Percentiles rank a stretch among this genome's conserved stretches.
phyloP scores from a whole-genome alignment of 1,139 yeast species.

The Saccharomyces hybrid region DNA sequence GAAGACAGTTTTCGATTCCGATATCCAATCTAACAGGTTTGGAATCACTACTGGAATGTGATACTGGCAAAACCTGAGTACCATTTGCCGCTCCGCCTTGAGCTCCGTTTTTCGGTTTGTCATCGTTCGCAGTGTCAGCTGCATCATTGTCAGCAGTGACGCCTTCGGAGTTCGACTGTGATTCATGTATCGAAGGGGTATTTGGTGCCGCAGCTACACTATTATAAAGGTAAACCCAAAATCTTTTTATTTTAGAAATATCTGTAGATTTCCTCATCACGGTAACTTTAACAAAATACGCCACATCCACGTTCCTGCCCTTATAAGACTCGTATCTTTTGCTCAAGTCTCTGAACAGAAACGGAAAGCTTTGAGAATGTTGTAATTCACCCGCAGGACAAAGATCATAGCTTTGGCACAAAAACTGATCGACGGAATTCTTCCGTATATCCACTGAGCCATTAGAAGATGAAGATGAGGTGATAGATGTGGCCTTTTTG shows the following conservation, averaged over 20 bases:
- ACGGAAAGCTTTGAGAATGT: constrained; percentile 78
- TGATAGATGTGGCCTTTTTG: no score
- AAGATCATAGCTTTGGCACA: constrained; percentile 83
- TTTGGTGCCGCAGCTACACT: constrained; percentile 10
- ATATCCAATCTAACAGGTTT: constrained; percentile 84
- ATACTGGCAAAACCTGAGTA: no score
- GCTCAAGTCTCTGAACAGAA: constrained; percentile 87
- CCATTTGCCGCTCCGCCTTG: no score
- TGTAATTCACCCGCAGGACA: constrained; percentile 84
- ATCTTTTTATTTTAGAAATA: constrained; percentile 62
- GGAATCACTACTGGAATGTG: constrained; percentile 24
- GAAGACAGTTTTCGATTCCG: constrained; percentile 93
- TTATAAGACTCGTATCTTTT: constrained; percentile 89
- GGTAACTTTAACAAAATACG: constrained; percentile 80
- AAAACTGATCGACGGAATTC: constrained; percentile 54
- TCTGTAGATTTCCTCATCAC: constrained; percentile 76
- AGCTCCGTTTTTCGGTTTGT: no score
- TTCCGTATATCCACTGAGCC: no score
- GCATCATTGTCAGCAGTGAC: no score
- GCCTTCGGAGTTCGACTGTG: no score
- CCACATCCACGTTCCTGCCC: constrained; percentile 76
- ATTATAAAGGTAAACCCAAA: constrained; percentile 74
- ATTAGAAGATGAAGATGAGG: no score
- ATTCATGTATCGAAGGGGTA: no score
- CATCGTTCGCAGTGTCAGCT: no score